Conservation (phyloP, 345 rosid species). For the Odontarrhena argentea region DNA sequence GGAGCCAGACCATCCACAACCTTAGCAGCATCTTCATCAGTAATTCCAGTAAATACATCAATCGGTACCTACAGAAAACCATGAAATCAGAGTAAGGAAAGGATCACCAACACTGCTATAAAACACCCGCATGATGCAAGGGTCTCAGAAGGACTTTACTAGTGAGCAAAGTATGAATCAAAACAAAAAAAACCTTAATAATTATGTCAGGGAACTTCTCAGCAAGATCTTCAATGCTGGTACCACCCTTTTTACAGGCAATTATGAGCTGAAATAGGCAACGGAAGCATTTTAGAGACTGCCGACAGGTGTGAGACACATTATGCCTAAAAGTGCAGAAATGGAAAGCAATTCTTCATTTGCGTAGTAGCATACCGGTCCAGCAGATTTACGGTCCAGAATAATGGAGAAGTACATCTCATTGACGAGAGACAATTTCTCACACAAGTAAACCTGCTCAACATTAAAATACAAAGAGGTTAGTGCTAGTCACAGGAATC, state of each 20-base stretch:
- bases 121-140: conserved; percentile 9
- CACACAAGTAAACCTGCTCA: conserved; percentile 87
- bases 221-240: conserved; percentile 99
- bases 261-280: conserved; percentile 72
- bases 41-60: conserved; percentile 91
- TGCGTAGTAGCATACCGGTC: conserved; percentile 72
- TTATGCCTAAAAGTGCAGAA: neutral
- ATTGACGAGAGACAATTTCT: conserved; percentile 86
- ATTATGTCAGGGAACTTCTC: conserved; percentile 98
- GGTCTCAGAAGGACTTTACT: neutral
- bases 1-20: conserved; percentile 96
- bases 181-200: conserved; percentile 60
- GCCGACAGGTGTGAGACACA: neutral
- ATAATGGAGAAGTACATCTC: conserved; percentile 99
- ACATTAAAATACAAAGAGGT: neutral
- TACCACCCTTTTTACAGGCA: conserved; percentile 95
- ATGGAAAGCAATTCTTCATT: neutral
- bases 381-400: conserved; percentile 92
- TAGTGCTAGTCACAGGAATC: neutral
- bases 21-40: conserved; percentile 95
- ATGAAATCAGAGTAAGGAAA: conserved; percentile 18
- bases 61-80: conserved; percentile 71
- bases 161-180: neutral
- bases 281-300: neutral
- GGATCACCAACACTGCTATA: conserved; percentile 9